Evolutionary conservation across 495 filamentous ascomycete species (phyloP), one percentile per base, ranked within the genome.

Genomic region (Trichoderma orchidacearum): DNA sequence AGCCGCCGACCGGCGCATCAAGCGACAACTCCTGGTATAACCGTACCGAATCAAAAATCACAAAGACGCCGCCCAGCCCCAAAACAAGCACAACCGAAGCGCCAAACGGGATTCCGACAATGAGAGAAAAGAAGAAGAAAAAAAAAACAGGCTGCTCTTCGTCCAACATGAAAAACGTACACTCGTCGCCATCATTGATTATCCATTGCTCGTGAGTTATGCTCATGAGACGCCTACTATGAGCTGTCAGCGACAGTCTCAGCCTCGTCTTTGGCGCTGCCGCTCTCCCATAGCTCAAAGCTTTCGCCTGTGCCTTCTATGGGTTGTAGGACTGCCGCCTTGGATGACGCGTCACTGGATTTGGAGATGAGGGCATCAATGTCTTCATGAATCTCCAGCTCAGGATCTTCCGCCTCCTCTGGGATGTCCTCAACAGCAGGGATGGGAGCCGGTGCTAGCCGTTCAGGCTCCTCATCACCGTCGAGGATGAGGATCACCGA

Each of bases 281-380:
- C 76, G 63, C 80, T 84, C 69, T 85, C 82, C 81, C 81, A 85
- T 27, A 86, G 73, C 66, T 84, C 79, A 63, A 80, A 81, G 58
- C 66, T 73, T 58, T 77, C 75, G 31, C 70, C 75, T 0, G 75
- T 71, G 25, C 74, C 76, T 45, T 79, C 76, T 17, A 81, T 68
- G 3, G 77, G 76, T 38, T 74, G 67, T 25, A 81, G 65, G 9
- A 75, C 58, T 2, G 71, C 74, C 0, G 77, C 76, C 48, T 68
- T 61, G 1, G 65, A 67, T 2, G 67, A 56, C 5, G 67, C 63
- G 5, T 69, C 65, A 60, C 72, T 70, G 12, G 30, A 9, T 34
- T 23, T 30, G 21, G 65, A 62, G 76, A 81, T 80, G 53, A 81
- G 59, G n/a, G 68, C 66, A 28, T 79, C 78, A 35, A 77, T 60